phyloP scores from a whole-genome alignment of 371 early-diverging fungal genomes.

The Mucor mucedo region DNA sequence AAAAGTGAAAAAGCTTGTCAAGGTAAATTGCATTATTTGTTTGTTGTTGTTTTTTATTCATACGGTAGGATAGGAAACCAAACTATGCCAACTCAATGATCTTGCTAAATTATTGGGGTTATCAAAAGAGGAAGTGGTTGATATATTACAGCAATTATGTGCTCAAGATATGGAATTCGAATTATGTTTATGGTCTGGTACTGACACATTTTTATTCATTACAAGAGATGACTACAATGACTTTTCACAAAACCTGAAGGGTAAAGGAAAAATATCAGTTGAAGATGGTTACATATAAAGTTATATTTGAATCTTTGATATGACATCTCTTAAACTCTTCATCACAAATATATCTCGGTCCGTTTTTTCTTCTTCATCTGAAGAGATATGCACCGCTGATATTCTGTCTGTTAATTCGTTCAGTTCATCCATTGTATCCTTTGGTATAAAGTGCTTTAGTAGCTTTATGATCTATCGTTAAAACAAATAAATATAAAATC shows the following conservation, averaged over 20 bases:
- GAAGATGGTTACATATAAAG: slow-evolving; percentile 16
- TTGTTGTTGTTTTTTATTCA: background rate
- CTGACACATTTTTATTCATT: slow-evolving; percentile 29
- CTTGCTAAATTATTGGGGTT: slow-evolving; percentile 18
- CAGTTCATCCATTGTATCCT: slow-evolving; percentile 15
- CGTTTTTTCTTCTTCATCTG: background rate
- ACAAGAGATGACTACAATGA: slow-evolving; percentile 26
- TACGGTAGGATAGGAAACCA: slow-evolving; percentile 18
- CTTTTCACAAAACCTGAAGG: slow-evolving; percentile 5
- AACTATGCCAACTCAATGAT: slow-evolving; percentile 16
- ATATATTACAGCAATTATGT: slow-evolving; percentile 29
- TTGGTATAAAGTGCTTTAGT: slow-evolving; percentile 38
- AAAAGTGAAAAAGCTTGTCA: slow-evolving; percentile 32
- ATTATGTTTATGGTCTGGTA: slow-evolving; percentile 28
- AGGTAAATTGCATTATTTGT: slow-evolving; percentile 27
- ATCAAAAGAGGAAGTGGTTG: slow-evolving; percentile 15
- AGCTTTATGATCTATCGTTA: slow-evolving; percentile 42
- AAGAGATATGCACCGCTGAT: slow-evolving; percentile 7
- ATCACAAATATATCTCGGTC: slow-evolving; percentile 22
- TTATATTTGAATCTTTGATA: slow-evolving; percentile 21
- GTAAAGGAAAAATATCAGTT: slow-evolving; percentile 27
- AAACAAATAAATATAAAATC: background rate
- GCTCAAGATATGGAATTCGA: slow-evolving; percentile 21
- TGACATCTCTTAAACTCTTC: slow-evolving; percentile 27
- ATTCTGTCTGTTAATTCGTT: slow-evolving; percentile 23